A percentile compares a stretch with the other conserved stretches of the same genome.
Evolutionary conservation across 768 basidiomycete genomes (phyloP).

Genomic region (Candolleomyces aberdarensis): DNA sequence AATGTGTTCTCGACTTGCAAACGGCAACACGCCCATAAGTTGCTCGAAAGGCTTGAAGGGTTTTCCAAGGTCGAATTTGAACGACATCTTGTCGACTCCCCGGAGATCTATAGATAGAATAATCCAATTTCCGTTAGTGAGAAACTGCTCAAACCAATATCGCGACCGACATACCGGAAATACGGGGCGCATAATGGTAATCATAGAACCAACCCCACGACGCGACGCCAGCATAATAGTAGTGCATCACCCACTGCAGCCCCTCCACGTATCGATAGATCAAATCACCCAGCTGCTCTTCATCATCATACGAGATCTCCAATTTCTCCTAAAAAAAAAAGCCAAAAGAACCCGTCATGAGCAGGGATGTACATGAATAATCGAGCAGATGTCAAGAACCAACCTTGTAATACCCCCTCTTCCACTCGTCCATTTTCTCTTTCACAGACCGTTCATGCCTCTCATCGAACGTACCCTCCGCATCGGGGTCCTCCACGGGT

Average conservation of each 20-base stretch:
- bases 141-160: background rate
- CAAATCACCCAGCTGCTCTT: constrained; percentile 65
- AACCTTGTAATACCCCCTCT: constrained; percentile 85
- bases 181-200: constrained; percentile 96
- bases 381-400: constrained; percentile 9
- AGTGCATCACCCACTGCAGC: constrained; percentile 98
- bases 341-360: background rate
- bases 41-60: constrained; percentile 96
- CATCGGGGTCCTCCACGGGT: constrained; percentile 67
- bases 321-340: constrained; percentile 72
- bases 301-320: constrained; percentile 71
- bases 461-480: constrained; percentile 74
- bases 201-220: constrained; percentile 99
- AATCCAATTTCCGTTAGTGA: constrained; percentile 4
- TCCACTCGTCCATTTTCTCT: constrained; percentile 93
- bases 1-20: constrained; percentile 85
- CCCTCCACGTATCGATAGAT: constrained; percentile 87
- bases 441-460: constrained; percentile 68
- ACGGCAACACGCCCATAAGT: constrained; percentile 95
- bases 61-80: constrained; percentile 79
- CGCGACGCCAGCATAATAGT: constrained; percentile 96
- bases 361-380: background rate
- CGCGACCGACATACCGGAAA: constrained; percentile 64
- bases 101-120: constrained; percentile 38
- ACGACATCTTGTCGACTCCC: constrained; percentile 80